phyloP scores from a whole-genome alignment of 164 flowering plant genomes.

The Houttuynia cordata region DNA sequence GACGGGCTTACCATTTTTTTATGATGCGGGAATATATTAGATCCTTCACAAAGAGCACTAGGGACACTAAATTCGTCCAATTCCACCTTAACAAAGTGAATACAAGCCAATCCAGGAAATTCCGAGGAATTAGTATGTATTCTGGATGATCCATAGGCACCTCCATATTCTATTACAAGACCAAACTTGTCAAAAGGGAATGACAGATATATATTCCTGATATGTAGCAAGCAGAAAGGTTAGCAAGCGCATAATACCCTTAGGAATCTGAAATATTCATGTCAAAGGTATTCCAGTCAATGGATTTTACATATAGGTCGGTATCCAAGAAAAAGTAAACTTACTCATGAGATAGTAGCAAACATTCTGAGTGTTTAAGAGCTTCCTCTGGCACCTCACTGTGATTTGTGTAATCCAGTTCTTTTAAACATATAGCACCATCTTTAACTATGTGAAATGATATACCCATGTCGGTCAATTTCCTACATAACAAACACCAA shows the following conservation, averaged over 20 bases:
- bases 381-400: constrained; percentile 6
- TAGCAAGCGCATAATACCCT: background rate
- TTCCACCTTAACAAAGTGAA: constrained; percentile 43
- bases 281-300: background rate
- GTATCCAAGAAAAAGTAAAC: background rate
- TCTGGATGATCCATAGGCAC: constrained; percentile 30
- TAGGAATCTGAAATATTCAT: background rate
- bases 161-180: constrained; percentile 49
- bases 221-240: background rate
- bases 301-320: background rate
- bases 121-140: constrained; percentile 19
- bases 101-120: constrained; percentile 19
- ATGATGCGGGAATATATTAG: constrained; percentile 17
- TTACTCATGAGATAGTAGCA: constrained; percentile 38
- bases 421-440: constrained; percentile 5
- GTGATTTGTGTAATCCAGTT: constrained; percentile 8
- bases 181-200: constrained; percentile 41
- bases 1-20: constrained; percentile 18
- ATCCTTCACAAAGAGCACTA: constrained; percentile 34
- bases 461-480: constrained; percentile 32
- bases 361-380: constrained; percentile 24
- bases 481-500: constrained; percentile 40
- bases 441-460: constrained; percentile 23
- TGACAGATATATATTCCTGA: constrained; percentile 29
- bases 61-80: constrained; percentile 24